phyloP scores from a whole-genome alignment of 2,329 filamentous ascomycete genomes.

The Penicillium crustosum region DNA sequence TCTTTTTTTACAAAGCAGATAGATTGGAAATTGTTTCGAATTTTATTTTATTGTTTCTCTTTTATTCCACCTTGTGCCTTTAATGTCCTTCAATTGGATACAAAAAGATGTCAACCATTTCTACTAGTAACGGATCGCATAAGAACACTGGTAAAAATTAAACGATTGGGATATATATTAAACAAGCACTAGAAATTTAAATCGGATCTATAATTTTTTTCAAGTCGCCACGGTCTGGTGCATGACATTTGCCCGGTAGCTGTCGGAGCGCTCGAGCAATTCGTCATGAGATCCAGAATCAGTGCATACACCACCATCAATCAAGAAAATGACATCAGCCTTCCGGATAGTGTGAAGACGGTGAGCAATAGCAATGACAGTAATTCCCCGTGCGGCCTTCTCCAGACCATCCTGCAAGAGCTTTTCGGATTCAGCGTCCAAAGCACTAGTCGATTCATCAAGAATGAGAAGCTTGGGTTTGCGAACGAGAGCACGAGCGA shows the following conservation, averaged over 20 bases:
- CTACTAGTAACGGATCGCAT: not conserved
- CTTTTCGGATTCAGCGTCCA: slow-evolving; percentile 56
- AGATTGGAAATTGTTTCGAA: not conserved
- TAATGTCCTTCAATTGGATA: not conserved
- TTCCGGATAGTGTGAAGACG: slow-evolving; percentile 57
- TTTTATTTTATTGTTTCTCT: not conserved
- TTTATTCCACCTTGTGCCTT: not conserved
- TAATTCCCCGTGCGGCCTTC: slow-evolving; percentile 35
- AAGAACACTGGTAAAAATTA: not conserved
- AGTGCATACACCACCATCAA: slow-evolving; percentile 65
- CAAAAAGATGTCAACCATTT: not conserved
- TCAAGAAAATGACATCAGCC: slow-evolving; percentile 75
- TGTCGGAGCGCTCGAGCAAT: slow-evolving; percentile 50
- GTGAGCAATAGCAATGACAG: slow-evolving; percentile 45
- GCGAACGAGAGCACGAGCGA: slow-evolving; percentile 58
- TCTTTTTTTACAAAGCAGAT: slow-evolving; percentile 5
- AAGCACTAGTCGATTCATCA: slow-evolving; percentile 61
- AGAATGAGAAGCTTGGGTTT: slow-evolving; percentile 58
- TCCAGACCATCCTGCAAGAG: slow-evolving; percentile 47
- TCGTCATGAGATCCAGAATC: slow-evolving; percentile 64
- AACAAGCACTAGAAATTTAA: not conserved
- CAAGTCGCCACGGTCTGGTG: slow-evolving; percentile 36
- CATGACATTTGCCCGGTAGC: slow-evolving; percentile 43
- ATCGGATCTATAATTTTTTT: slow-evolving; percentile 1
- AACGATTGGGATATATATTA: slow-evolving; percentile 3